Evolutionary conservation across 1,139 yeast genomes (phyloP), one percentile per base, ranked within the genome.

Genomic region (Saccharomyces pastorianus): DNA sequence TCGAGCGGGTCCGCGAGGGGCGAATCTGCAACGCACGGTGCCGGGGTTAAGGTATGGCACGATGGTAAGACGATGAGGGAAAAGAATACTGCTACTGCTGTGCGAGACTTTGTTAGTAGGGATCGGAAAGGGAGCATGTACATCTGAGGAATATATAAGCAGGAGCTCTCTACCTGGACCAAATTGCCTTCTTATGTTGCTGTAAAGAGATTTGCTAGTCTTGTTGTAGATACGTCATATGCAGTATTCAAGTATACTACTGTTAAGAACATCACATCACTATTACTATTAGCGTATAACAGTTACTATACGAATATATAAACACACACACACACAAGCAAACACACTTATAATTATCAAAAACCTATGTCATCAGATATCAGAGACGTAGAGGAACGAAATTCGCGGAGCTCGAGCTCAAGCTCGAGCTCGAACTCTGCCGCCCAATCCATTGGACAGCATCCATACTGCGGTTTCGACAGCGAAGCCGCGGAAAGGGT

Each of bases 381-480:
- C n/a, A 38, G 23, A 9, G 44, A 38, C 44, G 25, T 38, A 6
- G 44, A 38, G 25, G 23, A 38, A 8, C 44, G 4, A 11, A 6
- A 6, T 20, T 38, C 42, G 42, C 42, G 5, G 42, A 38, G 42
- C 23, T 38, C 42, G 42, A 9, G 41, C 9, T 14, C 20, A 20
- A 8, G 41, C 17, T 32, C 41, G 41, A 34, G n/a, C 23, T 2
- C 44, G 25, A 38, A 11, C 44, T 38, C 44, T 20, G 44, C 25
- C 9, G 44, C 44, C 25, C 44, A 38, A 11, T 38, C 44, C 44
- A 38, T 38, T 20, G 44, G 25, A 20, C 44, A 38, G 25, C 44
- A 38, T 6, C 44, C 44, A 5, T 51, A 51, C 13, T 38, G 32
- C 13, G 53, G 53, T 25, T 51, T 51, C 31, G 53, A 51, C 17